Conservation (phyloP, 192 early-diverging fungal species). For the Helicostylum pulchrum region DNA sequence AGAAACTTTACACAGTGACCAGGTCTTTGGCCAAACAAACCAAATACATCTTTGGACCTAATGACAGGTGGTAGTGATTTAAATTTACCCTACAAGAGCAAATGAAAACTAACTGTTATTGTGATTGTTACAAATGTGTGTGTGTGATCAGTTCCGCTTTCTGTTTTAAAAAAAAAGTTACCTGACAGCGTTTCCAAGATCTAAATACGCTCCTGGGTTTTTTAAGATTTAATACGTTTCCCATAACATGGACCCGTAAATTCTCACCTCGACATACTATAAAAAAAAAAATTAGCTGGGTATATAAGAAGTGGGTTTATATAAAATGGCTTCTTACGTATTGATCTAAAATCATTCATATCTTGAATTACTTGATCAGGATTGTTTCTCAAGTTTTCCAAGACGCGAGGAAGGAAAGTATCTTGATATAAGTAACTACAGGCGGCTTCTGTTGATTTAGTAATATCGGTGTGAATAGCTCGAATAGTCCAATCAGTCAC, state of each 20-base stretch:
- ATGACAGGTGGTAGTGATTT: conserved; percentile 10
- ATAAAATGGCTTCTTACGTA: too few species aligned
- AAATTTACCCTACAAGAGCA: not conserved
- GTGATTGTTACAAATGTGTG: too few species aligned
- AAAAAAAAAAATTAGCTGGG: not conserved
- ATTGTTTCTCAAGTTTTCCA: conserved; percentile 38
- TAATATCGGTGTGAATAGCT: conserved; percentile 37
- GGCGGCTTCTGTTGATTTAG: conserved; percentile 42
- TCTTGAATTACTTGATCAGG: conserved; percentile 41
- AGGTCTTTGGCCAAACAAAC: not conserved
- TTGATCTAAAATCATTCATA: conserved; percentile 42
- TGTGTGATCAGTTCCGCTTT: not conserved
- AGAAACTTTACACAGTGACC: conserved; percentile 5
- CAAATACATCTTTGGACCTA: conserved; percentile 10
- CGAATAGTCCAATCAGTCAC: conserved; percentile 41
- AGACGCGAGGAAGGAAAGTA: conserved; percentile 42
- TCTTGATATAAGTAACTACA: conserved; percentile 42
- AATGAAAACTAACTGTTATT: not conserved
- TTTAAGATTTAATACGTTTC: conserved; percentile 45
- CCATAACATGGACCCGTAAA: conserved; percentile 50
- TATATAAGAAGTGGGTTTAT: too few species aligned
- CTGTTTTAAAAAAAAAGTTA: conserved; percentile 3
- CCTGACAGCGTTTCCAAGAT: conserved; percentile 10
- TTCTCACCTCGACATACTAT: conserved; percentile 18
- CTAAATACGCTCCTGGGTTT: conserved; percentile 41